Base-by-base conservation (phyloP, 768 basidiomycete genomes). In the Lepiota subincarnata region DNA sequence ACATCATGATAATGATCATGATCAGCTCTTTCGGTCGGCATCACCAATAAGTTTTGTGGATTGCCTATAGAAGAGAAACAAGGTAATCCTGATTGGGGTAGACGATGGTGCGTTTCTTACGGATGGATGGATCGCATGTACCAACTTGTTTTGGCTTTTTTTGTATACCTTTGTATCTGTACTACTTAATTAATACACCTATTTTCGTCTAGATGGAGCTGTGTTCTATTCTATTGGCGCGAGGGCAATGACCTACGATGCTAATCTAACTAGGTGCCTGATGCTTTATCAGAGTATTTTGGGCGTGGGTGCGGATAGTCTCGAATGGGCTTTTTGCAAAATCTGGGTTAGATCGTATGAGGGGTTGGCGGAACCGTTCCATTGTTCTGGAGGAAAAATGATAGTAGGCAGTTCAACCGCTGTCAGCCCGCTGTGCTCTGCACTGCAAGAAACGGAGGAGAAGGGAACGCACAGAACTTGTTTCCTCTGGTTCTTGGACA, bases 291-390 rank as follows among this genome's bases (percentile, higher is more conserved):
- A 91, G 72, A 0, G 90, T 89, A 63, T 92, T 92, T 65, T 85
- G 77, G 2, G 84, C 87, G 65, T 92, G 90, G 3, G 78, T 85
- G 4, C 88, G 84, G 59, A 92, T 87, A 1, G 87, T 84, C 60
- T 83, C 72, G 64, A 92, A 92, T 1, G 90, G 90, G 61, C 84
- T 86, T 28, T 77, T 68, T 8, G 80, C 67, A 62, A 83, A 92
- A 36, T 80, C 77, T 4, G 84, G 75, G 60, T 83, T 85, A 18
- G 81, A 73, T 26, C 87, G 72, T 37, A 92, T 83, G 57, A 85
- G 69, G 8, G 87, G 88, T 55, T 86, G 83, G 55, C 89, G 76
- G 22, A 87, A 70, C 49, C 75, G 79, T 64, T 92, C 89, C 57
- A 77, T 57, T 65, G 84, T 72, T 16, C 90, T 92, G 62, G 10